A percentile compares a stretch with the other conserved stretches of the same genome.
phyloP scores from a whole-genome alignment of 225 moss, liverwort and hornwort species.

The Thuidium tamariscinum region DNA sequence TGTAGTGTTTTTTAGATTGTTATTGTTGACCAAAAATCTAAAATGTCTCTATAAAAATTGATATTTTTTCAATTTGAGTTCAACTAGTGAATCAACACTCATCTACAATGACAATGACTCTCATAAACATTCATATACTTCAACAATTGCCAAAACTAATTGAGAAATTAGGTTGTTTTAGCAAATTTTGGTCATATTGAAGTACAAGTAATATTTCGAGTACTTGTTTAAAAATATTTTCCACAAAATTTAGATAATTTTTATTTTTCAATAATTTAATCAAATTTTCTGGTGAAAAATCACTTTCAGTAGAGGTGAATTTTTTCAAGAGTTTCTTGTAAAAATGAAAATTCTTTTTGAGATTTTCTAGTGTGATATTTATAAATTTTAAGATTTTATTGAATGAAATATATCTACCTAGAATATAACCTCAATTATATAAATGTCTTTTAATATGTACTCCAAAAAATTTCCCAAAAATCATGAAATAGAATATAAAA shows the following conservation, averaged over 20 bases:
- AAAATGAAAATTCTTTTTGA: neutral
- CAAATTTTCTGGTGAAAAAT: neutral
- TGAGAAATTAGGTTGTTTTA: neutral
- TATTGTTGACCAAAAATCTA: neutral
- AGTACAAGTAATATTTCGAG: neutral
- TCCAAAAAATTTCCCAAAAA: no score
- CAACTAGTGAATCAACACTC: neutral
- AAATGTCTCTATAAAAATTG: neutral
- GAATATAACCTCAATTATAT: no score
- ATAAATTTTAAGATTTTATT: rapidly evolving
- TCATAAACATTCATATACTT: neutral
- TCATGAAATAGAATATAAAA: no score
- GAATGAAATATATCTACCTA: no score
- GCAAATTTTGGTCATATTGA: neutral
- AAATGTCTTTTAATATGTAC: no score
- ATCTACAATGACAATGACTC: rapidly evolving
- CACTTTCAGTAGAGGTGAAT: neutral
- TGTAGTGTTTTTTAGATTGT: neutral
- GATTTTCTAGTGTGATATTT: neutral
- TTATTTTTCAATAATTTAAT: no score
- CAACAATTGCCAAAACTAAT: neutral
- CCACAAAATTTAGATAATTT: no score
- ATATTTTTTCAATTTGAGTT: neutral
- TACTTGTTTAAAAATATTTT: neutral
- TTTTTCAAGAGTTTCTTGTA: neutral